These are phyloP conservation scores for Ceratonia siliqua DNA, from an alignment of 306 rosid species.

Conservation along the genomic window DNA sequence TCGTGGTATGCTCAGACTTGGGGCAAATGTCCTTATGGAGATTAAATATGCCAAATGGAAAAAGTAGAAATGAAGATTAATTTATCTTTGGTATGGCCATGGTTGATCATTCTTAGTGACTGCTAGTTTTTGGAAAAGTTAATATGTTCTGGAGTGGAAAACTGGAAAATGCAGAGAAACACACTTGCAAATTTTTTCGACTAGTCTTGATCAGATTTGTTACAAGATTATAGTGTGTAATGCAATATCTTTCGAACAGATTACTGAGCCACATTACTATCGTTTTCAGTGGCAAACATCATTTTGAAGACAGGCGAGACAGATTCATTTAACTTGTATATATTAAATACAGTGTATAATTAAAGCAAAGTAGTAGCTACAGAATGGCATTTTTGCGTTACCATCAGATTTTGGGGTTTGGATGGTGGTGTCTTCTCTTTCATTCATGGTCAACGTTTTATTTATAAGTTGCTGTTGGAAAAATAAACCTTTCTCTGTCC, in stretches of 20 bases:
- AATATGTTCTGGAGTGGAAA: not conserved
- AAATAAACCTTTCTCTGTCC: not conserved
- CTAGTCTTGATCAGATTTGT: not conserved
- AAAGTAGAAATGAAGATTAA: not conserved
- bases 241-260: not conserved
- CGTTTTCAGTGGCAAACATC: not conserved
- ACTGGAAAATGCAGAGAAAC: not conserved
- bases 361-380: not conserved
- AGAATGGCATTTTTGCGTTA: not conserved
- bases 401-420: not conserved
- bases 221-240: not conserved
- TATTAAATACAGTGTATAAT: not conserved
- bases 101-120: not conserved
- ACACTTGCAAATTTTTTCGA: not conserved
- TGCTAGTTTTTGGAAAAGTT: not conserved
- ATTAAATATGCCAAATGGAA: not conserved
- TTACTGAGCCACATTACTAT: not conserved
- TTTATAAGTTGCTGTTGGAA: not conserved
- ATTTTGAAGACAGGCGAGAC: not conserved
- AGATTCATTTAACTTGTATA: not conserved
- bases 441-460: not conserved
- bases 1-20: not conserved
- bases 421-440: not conserved
- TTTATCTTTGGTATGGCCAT: not conserved
- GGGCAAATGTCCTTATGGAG: not conserved